Evolutionary conservation across 2,329 filamentous ascomycete species (phyloP).

Genomic region (Beauveria australis): DNA sequence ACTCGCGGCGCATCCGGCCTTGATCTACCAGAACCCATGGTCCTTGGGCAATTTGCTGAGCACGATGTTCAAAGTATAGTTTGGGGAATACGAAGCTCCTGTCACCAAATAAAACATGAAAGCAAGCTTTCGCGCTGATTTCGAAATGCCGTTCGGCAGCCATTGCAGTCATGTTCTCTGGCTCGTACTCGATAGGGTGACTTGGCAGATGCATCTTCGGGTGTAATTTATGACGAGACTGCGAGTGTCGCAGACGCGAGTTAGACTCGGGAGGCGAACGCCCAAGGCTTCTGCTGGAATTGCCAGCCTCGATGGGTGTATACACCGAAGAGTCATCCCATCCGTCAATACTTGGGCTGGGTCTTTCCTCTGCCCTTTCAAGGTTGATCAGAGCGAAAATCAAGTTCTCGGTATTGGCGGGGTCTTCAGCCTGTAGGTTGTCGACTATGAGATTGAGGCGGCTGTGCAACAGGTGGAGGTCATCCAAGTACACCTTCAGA

Average conservation of each 20-base stretch:
- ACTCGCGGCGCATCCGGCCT: conserved; percentile 65
- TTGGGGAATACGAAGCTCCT: conserved; percentile 91
- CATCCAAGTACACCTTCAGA: conserved; percentile 88
- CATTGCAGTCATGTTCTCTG: conserved; percentile 68
- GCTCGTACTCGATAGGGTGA: conserved; percentile 75
- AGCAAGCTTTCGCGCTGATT: conserved; percentile 86
- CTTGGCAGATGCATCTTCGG: conserved; percentile 75
- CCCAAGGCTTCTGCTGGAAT: conserved; percentile 29
- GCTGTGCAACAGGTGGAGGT: conserved; percentile 70
- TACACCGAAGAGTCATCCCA: conserved; percentile 74
- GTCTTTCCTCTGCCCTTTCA: conserved; percentile 53
- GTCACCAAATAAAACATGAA: conserved; percentile 94
- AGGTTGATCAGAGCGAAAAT: conserved; percentile 67
- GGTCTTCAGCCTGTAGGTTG: conserved; percentile 65
- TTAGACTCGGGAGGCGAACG: conserved; percentile 26
- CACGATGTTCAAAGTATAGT: conserved; percentile 75
- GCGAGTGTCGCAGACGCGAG: conserved; percentile 27
- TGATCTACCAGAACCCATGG: conserved; percentile 71
- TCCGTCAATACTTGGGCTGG: conserved; percentile 71
- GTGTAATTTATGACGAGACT: conserved; percentile 29
- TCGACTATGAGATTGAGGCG: conserved; percentile 80
- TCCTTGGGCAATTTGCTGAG: conserved; percentile 72
- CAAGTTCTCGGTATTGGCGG: conserved; percentile 59
- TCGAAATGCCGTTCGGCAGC: conserved; percentile 78
- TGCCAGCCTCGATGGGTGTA: conserved; percentile 50